Conservation (phyloP, 139 green algal species). For the Picochlorum sp. region DNA sequence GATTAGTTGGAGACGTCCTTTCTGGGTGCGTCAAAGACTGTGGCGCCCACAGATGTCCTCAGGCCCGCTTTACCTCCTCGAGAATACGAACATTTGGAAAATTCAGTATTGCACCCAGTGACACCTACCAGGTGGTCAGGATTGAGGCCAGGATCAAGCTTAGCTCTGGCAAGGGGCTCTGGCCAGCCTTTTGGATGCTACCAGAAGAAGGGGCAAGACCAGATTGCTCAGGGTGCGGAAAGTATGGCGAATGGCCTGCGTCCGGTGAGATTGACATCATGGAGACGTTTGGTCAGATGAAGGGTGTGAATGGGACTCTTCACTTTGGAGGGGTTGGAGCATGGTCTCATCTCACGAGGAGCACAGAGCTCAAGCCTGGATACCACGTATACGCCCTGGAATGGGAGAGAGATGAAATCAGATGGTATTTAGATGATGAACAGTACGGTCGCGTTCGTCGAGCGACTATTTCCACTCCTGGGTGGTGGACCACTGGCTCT, state of each 20-base stretch:
- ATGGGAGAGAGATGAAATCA: slow-evolving; percentile 25
- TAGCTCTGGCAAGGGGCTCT: slow-evolving; percentile 17
- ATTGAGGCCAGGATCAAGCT: slow-evolving; percentile 21
- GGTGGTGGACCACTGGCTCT: slow-evolving; percentile 14
- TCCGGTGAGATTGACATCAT: slow-evolving; percentile 38
- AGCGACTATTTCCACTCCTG: neutral
- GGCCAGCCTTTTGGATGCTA: slow-evolving; percentile 34
- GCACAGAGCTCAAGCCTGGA: slow-evolving; percentile 5
- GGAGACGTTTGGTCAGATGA: slow-evolving; percentile 18
- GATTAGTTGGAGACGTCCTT: slow-evolving; percentile 1
- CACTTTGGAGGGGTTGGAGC: slow-evolving; percentile 16
- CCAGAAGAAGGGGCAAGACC: slow-evolving; percentile 2
- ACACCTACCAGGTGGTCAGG: neutral
- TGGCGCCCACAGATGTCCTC: neutral
- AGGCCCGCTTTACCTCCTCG: slow-evolving; percentile 2
- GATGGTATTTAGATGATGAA: slow-evolving; percentile 31
- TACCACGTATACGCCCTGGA: slow-evolving; percentile 28
- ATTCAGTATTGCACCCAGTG: slow-evolving; percentile 10
- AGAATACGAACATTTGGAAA: slow-evolving; percentile 12
- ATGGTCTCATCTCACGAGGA: neutral
- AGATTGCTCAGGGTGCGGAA: slow-evolving; percentile 11
- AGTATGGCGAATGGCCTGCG: slow-evolving; percentile 22
- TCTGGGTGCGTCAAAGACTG: neutral
- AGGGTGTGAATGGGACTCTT: slow-evolving; percentile 12
- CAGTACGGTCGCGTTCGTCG: slow-evolving; percentile 4